Evolutionary conservation across 495 filamentous ascomycete genomes (phyloP).

Genomic region (Talaromyces wortmannii): DNA sequence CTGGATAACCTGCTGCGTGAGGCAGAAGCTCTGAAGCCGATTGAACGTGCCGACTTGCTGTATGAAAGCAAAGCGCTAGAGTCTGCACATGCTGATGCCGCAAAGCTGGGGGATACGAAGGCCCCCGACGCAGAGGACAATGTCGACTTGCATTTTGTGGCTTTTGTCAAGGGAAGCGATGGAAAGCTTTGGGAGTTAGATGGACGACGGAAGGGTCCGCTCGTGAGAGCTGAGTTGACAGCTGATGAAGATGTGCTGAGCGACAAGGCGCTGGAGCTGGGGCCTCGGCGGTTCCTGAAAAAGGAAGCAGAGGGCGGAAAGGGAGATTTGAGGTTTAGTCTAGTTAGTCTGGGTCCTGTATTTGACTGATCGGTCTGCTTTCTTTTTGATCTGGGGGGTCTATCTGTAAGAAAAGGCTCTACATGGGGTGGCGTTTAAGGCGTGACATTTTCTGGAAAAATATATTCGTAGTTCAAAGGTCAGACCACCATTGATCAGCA

Average conservation of each 20-base stretch:
- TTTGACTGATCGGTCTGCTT: conserved; percentile 42
- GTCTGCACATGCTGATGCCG: conserved; percentile 63
- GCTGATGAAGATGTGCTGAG: conserved; percentile 61
- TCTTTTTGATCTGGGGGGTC: background rate
- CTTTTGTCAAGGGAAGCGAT: conserved; percentile 70
- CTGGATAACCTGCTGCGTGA: conserved; percentile 39
- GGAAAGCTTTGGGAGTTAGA: conserved; percentile 80
- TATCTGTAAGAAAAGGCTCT: background rate
- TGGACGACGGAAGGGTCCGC: conserved; percentile 65
- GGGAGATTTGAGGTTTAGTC: conserved; percentile 68
- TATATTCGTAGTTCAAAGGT: conserved; percentile 5
- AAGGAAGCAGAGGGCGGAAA: conserved; percentile 47
- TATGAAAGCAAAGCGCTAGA: conserved; percentile 68
- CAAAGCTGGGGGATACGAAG: conserved; percentile 61
- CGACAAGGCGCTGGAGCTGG: conserved; percentile 56
- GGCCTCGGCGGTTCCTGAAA: conserved; percentile 54
- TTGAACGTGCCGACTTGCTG: conserved; percentile 60
- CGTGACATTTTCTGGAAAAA: background rate
- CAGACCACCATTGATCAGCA: conserved; percentile 56
- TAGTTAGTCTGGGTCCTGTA: conserved; percentile 60
- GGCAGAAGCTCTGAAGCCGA: conserved; percentile 36
- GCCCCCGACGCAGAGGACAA: conserved; percentile 62
- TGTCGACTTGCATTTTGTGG: conserved; percentile 77
- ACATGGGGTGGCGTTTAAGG: background rate
- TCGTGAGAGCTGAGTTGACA: conserved; percentile 49